Evolutionary conservation across 345 rosid genomes (phyloP), one percentile per base, ranked within the genome.

Genomic region (Gossypioides kirkii): DNA sequence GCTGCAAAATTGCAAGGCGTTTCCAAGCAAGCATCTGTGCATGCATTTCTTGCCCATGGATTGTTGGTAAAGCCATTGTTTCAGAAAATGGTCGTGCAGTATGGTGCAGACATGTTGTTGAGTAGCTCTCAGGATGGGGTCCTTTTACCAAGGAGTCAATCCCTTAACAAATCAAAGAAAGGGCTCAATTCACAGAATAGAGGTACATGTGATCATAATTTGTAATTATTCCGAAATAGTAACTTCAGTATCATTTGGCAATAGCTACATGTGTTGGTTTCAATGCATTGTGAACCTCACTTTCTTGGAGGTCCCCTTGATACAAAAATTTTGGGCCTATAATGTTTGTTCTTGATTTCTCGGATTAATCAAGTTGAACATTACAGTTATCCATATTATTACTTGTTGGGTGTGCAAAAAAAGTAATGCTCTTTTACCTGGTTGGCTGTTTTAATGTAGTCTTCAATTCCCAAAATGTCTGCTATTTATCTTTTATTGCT

Each of bases 1-100:
- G 97, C 97, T 75, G 96, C 96, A 70, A 90, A 90, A 85, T 73
- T 95, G 69, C 96, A 88, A 81, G 90, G 87, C 45, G 70, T 79
- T 80, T 55, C 86, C 46, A 88, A 86, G 74, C 80, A 86, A 73
- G 81, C 84, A 65, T 84, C 89, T 32, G 85, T 80, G 60, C 69
- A 88, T 74, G 81, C 87, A 23, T 88, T 92, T 82, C 46, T 87
- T 86, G 98, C 96, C 50, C 82, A 81, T 70, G 98, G 99, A 62
- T 82, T 85, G 81, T 82, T 86, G 22, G 91, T 92, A 25, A 95
- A 88, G 88, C 99, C 99, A 25, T 79, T 81, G 47, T 91, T 95
- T 78, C 97, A 87, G 84, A 95, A 89, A 81, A 75, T 91, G 78
- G 64, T 83, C 62, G 84, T 89, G 75, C 87, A 84, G 53, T 84